Conservation (phyloP, 169 alveolate species). For the Plasmodium ovale region DNA sequence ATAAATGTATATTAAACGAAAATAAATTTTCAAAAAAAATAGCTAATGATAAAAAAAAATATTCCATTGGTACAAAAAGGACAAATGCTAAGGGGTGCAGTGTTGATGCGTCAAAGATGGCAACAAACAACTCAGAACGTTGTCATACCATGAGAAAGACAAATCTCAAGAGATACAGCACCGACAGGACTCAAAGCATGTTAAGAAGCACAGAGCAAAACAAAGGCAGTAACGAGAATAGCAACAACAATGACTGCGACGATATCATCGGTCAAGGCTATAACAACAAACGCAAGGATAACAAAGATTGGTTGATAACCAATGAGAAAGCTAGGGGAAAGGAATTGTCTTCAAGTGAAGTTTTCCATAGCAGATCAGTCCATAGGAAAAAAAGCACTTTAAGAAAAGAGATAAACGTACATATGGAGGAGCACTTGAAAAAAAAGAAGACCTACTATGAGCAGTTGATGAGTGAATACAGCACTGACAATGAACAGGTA, state of each 20-base stretch:
- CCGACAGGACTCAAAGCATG: too few relatives aligned
- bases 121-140: not conserved
- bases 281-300: too few relatives aligned
- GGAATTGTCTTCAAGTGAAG: not conserved
- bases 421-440: not conserved
- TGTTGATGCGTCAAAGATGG: not conserved
- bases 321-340: not conserved
- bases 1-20: slow-evolving; percentile 7
- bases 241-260: too few relatives aligned
- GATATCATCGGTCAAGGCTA: too few relatives aligned
- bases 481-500: not conserved
- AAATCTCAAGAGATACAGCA: slow-evolving; percentile 1
- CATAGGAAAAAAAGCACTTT: not conserved
- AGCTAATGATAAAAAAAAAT: slow-evolving; percentile 7
- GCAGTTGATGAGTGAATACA: slow-evolving; percentile 1
- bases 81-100: not conserved
- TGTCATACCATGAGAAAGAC: not conserved
- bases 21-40: not conserved
- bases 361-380: not conserved
- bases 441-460: slow-evolving; percentile 9
- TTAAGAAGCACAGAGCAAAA: not conserved
- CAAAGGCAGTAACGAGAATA: not conserved
- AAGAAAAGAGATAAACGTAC: not conserved
- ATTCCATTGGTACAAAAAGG: not conserved
- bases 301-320: too few relatives aligned